These are phyloP conservation scores for Alternaria angustiovoidea DNA, from an alignment of 2,329 filamentous ascomycete genomes.

Conservation along the genomic window DNA sequence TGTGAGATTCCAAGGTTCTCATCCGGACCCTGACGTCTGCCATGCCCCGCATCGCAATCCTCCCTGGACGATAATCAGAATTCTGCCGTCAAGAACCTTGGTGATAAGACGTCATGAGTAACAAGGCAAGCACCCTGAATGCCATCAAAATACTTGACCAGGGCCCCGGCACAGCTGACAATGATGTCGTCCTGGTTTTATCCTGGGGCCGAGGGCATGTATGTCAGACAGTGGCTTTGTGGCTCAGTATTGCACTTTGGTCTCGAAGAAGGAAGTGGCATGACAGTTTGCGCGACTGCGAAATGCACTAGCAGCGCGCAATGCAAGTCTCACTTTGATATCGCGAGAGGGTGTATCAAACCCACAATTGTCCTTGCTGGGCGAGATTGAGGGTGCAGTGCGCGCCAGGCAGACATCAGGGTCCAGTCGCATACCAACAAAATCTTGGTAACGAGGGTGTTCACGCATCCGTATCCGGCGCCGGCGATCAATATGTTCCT, in stretches of 20 bases:
- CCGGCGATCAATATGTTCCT: conserved; percentile 21
- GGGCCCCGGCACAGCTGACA: conserved; percentile 6
- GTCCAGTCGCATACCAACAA: conserved; percentile 4
- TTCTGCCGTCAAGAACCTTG: conserved; percentile 5
- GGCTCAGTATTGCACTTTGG: conserved; percentile 1
- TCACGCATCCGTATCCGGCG: conserved; percentile 15
- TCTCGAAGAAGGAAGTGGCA: neutral
- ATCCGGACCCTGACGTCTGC: conserved; percentile 16
- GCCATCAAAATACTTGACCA: neutral
- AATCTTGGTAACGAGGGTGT: conserved; percentile 5
- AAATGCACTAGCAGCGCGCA: conserved; percentile 3
- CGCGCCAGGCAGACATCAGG: conserved; percentile 9
- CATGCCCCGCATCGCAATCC: conserved; percentile 18
- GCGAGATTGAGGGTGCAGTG: neutral
- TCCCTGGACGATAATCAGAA: neutral
- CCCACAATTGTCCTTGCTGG: neutral
- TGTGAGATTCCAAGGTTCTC: conserved; percentile 6
- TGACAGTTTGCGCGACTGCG: neutral
- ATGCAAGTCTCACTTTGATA: conserved; percentile 6
- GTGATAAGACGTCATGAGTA: conserved; percentile 9
- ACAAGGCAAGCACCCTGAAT: conserved; percentile 1
- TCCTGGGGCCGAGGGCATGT: neutral
- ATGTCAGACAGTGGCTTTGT: conserved; percentile 15
- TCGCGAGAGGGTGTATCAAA: conserved; percentile 1
- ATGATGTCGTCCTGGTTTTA: conserved; percentile 11